Base-by-base conservation (phyloP, 2,329 filamentous ascomycete genomes). In the Neopestalotiopsis sp. region DNA sequence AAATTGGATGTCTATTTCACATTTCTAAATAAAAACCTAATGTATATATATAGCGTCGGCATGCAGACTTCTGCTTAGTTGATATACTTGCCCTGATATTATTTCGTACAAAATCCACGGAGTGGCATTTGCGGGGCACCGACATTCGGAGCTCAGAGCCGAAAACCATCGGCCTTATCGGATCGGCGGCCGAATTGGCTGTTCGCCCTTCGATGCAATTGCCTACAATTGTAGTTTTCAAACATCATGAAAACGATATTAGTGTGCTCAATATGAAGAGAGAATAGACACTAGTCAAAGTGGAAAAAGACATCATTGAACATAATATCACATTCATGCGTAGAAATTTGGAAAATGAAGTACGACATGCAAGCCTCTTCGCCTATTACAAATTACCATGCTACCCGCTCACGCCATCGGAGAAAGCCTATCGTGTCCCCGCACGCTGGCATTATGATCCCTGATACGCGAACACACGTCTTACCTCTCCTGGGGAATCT, bases 381-480 rank as follows among this genome's bases (percentile, higher is more conserved):
- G n/a, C n/a, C 6, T 7, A 53, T 53, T 53, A 53, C 45, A 53
- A 53, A 53, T 53, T 53, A 53, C n/a, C 17, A 17, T 7, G 17
- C n/a, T 20, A n/a, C 45, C 45, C 17, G 45, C 17, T 53, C 45
- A 20, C 45, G 24, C 1, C 45, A 53, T 53, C 45, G 45, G 45
- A 53, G 45, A 53, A 53, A 53, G 45, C 45, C 45, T 53, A 53
- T 53, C 45, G 17, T 53, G 45, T n/a, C 45, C 45, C 45, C 45
- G 45, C 45, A 53, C 17, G 1, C n/a, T 24, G 24, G 45, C 45
- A 53, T 53, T 53, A n/a, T n/a, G 45, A 53, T 53, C 45, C 45
- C n/a, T 53, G 45, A n/a, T n/a, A 12, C 6, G 45, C 45, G 45
- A 53, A n/a, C 5, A 6, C 45, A 28, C 17, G 45, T 53, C 45